These are phyloP conservation scores for Calonectria leucothoes DNA, from an alignment of 2,329 filamentous ascomycete species.

Conservation along the genomic window DNA sequence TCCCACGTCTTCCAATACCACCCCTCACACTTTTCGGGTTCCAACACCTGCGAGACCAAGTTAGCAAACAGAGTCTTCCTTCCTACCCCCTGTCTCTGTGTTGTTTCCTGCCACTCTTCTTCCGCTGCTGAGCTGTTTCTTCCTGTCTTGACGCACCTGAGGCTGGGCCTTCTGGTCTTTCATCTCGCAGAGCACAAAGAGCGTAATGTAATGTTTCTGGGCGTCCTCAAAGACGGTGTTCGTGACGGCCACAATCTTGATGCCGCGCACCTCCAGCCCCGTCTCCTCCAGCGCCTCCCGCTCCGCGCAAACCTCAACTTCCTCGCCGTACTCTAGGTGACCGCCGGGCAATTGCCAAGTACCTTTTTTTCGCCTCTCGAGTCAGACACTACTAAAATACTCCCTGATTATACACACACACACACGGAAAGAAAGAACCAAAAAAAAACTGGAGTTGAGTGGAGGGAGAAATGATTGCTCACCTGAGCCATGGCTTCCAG, in stretches of 20 bases:
- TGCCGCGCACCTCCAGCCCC: slow-evolving; percentile 64
- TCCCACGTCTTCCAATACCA: slow-evolving; percentile 63
- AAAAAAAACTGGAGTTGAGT: background rate
- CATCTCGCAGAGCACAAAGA: slow-evolving; percentile 71
- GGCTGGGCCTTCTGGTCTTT: slow-evolving; percentile 61
- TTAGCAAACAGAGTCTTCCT: slow-evolving; percentile 19
- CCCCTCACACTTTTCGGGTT: slow-evolving; percentile 62
- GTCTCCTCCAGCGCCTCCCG: slow-evolving; percentile 81
- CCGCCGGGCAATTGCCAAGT: slow-evolving; percentile 79
- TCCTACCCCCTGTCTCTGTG: background rate
- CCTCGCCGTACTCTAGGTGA: slow-evolving; percentile 78
- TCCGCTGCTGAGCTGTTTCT: background rate
- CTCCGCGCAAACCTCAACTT: slow-evolving; percentile 69
- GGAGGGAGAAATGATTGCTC: slow-evolving; percentile 44
- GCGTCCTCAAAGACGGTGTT: slow-evolving; percentile 72
- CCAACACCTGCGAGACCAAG: slow-evolving; percentile 47
- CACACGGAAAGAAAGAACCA: too few relatives aligned
- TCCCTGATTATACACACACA: background rate
- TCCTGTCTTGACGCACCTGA: slow-evolving; percentile 55
- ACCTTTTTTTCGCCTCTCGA: slow-evolving; percentile 49
- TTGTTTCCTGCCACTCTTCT: background rate
- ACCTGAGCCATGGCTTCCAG: slow-evolving; percentile 63
- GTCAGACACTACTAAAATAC: slow-evolving; percentile 8
- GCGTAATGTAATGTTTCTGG: slow-evolving; percentile 79
- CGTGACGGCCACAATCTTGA: slow-evolving; percentile 69